A percentile compares a stretch with the other conserved stretches of the same genome.
Evolutionary conservation across 1,284 basidiomycete genomes (phyloP).

Genomic region (Pholiota adiposa): DNA sequence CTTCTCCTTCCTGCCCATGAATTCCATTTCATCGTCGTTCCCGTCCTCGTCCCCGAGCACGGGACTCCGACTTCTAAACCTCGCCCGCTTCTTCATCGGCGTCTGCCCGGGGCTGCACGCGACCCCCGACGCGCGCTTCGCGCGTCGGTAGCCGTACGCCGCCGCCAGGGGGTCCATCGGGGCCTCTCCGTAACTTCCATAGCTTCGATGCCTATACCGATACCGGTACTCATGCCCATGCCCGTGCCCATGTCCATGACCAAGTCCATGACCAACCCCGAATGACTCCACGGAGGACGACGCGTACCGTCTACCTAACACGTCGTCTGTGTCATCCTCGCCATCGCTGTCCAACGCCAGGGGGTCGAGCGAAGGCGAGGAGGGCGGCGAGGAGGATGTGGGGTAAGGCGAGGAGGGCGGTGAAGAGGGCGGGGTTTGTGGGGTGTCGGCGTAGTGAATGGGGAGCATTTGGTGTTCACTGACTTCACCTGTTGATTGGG

Average conservation of each 20-base stretch:
- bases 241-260: no score
- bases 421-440: conserved; percentile 33
- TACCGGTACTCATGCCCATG: no score
- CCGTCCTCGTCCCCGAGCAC: background rate
- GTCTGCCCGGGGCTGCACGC: conserved; percentile 2
- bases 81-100: conserved; percentile 3
- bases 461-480: conserved; percentile 26
- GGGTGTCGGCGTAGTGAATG: conserved; percentile 8
- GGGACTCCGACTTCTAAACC: conserved; percentile 3
- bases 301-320: background rate
- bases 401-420: conserved; percentile 31
- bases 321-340: conserved; percentile 2
- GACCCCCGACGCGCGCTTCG: conserved; percentile 3
- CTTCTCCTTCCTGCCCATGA: background rate
- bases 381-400: conserved; percentile 42
- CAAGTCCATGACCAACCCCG: background rate
- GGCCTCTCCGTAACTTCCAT: no score
- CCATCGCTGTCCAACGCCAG: conserved; percentile 16
- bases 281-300: background rate
- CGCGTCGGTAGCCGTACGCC: conserved; percentile 5
- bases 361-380: conserved; percentile 35
- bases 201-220: no score
- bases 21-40: no score
- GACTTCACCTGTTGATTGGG: no score
- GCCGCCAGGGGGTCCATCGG: conserved; percentile 20